Base-by-base conservation (phyloP, 2,329 filamentous ascomycete genomes). In the Ascocoryne sarcoides region DNA sequence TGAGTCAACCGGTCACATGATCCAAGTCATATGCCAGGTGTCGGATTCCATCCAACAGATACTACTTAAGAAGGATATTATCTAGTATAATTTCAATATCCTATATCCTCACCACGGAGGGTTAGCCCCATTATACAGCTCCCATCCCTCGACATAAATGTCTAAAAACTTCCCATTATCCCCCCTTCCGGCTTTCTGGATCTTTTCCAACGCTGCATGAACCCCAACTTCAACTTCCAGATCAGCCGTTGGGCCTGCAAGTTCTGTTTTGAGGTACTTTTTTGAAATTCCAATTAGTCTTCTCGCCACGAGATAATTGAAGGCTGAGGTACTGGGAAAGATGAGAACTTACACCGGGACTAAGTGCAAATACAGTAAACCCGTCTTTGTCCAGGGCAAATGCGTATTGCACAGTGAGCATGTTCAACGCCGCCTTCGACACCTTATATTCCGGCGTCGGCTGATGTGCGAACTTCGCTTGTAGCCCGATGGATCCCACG, bases 131-230 rank as follows among this genome's bases (percentile, higher is more conserved):
- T 61, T 51, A 45, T 66, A 66, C 36, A 54, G 46, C 30, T 47
- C 41, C 32, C 32, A 42, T 8, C 44, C 42, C 33, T 39, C 19
- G 2, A 47, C 40, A 19, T 26, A 8, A 4, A 49, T 42, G 30
- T 48, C 43, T 23, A 50, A 71, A 48, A 75, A 79, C 46, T 66
- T 74, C 10, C 69, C 69, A 46, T 61, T 67, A 20, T 62, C 60
- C 38, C 62, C 57, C 3, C 62, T 58, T 0, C 57, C 63, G 7
- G 60, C 49, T 17, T 39, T 54, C 12, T 67, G 48, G 1, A 80
- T 57, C 44, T 76, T 73, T 1, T 62, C 58, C 28, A 64, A 36
- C 8, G 39, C 32, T 5, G 47, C 47, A 15, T 44, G 46, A 2
- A 62, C 61, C 4, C 68, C 66, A 1, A 56, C 50, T 15, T 64